Base-by-base conservation (phyloP, 345 rosid species). In the Psidium friedrichsthalianum region DNA sequence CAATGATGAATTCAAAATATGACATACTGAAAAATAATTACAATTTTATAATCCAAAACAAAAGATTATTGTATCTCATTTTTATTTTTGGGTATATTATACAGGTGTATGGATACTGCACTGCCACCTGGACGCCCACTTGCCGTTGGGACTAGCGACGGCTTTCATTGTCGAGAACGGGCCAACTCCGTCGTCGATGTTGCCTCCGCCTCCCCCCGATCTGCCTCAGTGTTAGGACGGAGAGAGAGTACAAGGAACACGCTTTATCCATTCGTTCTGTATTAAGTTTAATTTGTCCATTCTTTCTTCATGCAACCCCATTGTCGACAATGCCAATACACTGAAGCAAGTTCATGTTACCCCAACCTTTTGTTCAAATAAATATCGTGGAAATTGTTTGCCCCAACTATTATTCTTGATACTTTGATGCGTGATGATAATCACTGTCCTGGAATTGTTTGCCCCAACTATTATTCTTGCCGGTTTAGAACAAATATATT, bases 171-270 rank as follows among this genome's bases (percentile, higher is more conserved):
- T 86, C 47, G 82, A 83, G 83, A 83, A 86, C 15, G 87, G 87
- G 74, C 85, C 82, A 27, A 86, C 87, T 21, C 82, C 74, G 18
- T 69, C 53, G 40, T 82, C 85, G 11, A 82, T 53, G 11, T 54
- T 86, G 85, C 87, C 85, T 52, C 87, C 87, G 20, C 87, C 87
- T 40, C 87, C 87, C 51, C 82, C 58, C 9, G 82, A 86, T 83
- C 61, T 86, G 9, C 87, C 87, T 9, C 84, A 59, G 36, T 86
- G 87, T 54, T 86, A 85, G 86, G 61, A 76, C 40, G n/a, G 25
- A 51, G 20, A 56, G 14, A 51, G 20, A 56, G 61, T 49, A 56
- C 32, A 22, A 9, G 16, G 57, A 25, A 42, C 44, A 6, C 32
- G 13, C 78, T 69, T 32, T 69, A 11, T 29, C 76, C 16, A 64